Conservation (phyloP, 352 stramenopile genomes). For the Ochromonadaceae sp. region DNA sequence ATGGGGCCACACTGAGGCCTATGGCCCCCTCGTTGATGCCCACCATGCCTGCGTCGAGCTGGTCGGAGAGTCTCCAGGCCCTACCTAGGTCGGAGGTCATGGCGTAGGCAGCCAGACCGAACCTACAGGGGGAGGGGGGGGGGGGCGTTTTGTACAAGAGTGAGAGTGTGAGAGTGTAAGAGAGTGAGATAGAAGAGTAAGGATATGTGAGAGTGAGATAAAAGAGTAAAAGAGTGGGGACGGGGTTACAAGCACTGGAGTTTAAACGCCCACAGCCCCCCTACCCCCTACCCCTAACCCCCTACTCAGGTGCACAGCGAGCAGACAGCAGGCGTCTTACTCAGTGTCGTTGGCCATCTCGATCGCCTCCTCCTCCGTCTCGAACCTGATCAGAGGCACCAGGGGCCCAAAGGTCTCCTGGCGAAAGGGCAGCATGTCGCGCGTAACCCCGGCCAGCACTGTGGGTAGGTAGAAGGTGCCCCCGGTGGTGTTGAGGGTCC, state of each 20-base stretch:
- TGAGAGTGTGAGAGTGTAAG: too few species aligned
- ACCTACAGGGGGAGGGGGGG: too few species aligned
- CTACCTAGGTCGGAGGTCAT: slow-evolving; percentile 62
- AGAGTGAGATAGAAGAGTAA: too few species aligned
- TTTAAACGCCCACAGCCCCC: too few species aligned
- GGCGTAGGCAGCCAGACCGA: slow-evolving; percentile 72
- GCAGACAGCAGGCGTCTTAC: not conserved
- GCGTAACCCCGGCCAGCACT: slow-evolving; percentile 60
- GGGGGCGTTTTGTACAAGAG: too few species aligned
- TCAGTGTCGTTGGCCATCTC: slow-evolving; percentile 71
- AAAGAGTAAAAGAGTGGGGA: too few species aligned
- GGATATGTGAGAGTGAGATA: too few species aligned
- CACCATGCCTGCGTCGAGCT: slow-evolving; percentile 74
- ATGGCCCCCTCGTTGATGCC: slow-evolving; percentile 74
- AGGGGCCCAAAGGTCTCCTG: slow-evolving; percentile 93
- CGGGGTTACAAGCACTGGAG: too few species aligned
- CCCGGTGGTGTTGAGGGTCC: slow-evolving; percentile 34
- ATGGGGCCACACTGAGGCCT: slow-evolving; percentile 56
- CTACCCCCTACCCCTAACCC: not conserved
- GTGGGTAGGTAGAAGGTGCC: slow-evolving; percentile 82
- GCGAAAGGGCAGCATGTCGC: slow-evolving; percentile 62
- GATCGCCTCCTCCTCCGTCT: slow-evolving; percentile 83
- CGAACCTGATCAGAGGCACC: slow-evolving; percentile 75
- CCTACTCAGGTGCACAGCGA: too few species aligned
- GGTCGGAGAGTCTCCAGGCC: slow-evolving; percentile 53